Conservation (phyloP, 192 early-diverging fungal species). For the Obelidium mucronatum region DNA sequence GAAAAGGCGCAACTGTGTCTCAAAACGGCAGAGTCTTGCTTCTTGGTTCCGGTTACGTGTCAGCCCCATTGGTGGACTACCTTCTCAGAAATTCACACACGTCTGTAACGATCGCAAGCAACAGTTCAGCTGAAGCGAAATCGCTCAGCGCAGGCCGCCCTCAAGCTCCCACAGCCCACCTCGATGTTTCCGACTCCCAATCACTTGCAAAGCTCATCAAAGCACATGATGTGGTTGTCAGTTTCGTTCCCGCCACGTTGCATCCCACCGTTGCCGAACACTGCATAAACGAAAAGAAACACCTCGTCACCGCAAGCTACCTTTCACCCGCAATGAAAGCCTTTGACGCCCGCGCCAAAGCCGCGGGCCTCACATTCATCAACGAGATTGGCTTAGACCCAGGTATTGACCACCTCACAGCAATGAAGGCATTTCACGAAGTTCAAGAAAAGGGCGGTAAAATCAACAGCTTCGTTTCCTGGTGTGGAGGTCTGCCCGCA, state of each 20-base stretch:
- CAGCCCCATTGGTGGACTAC: constrained; percentile 91
- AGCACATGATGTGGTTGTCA: constrained; percentile 91
- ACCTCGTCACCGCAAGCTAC: constrained; percentile 97
- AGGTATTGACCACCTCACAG: constrained; percentile 91
- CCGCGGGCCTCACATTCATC: constrained; percentile 88
- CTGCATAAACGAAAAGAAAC: constrained; percentile 89
- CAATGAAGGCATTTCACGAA: constrained; percentile 86
- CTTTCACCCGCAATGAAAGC: constrained; percentile 94
- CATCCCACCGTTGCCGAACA: constrained; percentile 90
- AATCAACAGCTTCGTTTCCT: constrained; percentile 88
- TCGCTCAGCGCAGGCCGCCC: constrained; percentile 65
- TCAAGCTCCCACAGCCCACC: constrained; percentile 69
- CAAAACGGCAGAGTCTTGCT: constrained; percentile 69
- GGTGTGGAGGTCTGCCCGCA: constrained; percentile 98
- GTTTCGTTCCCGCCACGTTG: constrained; percentile 79
- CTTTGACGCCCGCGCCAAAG: constrained; percentile 80
- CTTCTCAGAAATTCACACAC: constrained; percentile 64
- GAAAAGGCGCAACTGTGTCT: constrained; percentile 47
- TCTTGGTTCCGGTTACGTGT: constrained; percentile 91
- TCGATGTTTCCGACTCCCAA: constrained; percentile 82
- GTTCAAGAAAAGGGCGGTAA: constrained; percentile 82
- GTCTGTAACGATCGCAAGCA: constrained; percentile 83
- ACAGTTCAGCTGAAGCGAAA: constrained; percentile 74
- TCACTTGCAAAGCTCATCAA: constrained; percentile 77
- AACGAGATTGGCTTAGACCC: constrained; percentile 99